phyloP scores from a whole-genome alignment of 441 rosid genomes.

The Syzygium malaccense region DNA sequence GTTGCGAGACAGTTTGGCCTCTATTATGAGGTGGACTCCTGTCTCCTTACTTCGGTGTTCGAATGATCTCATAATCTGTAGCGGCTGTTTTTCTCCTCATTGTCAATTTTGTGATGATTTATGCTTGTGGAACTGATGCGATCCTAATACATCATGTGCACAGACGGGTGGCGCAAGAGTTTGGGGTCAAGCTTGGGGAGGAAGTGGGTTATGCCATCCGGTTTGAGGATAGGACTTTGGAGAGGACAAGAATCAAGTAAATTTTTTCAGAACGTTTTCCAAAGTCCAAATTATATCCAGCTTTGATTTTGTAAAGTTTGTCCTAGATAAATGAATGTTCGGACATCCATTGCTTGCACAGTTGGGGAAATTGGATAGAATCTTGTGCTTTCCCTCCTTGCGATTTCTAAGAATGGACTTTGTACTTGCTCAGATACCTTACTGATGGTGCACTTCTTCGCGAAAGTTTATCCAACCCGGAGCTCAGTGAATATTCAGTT shows the following conservation, averaged over 20 bases:
- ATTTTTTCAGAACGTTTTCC: neutral
- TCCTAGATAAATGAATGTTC: neutral
- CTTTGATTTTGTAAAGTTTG: neutral
- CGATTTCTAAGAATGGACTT: slow-evolving; percentile 8
- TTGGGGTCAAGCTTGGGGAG: slow-evolving; percentile 79
- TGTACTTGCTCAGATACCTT: slow-evolving; percentile 52
- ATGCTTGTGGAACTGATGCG: neutral
- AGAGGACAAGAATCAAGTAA: slow-evolving; percentile 76
- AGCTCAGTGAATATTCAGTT: slow-evolving; percentile 79
- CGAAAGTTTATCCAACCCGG: slow-evolving; percentile 79
- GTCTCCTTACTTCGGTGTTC: neutral
- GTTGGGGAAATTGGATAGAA: neutral
- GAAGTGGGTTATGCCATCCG: slow-evolving; percentile 97
- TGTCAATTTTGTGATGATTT: neutral
- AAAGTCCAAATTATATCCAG: neutral
- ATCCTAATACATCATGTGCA: neutral
- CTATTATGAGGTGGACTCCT: neutral
- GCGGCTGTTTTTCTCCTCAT: neutral
- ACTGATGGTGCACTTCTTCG: slow-evolving; percentile 97
- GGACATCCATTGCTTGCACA: neutral
- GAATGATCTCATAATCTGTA: neutral
- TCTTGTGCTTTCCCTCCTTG: neutral
- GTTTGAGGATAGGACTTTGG: slow-evolving; percentile 89
- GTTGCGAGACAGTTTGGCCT: neutral
- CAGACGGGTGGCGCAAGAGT: slow-evolving; percentile 95